Percentiles rank a stretch among this genome's conserved stretches.
phyloP scores from a whole-genome alignment of 345 rosid genomes.

The sweet orange (Citrus sinensis) region DNA sequence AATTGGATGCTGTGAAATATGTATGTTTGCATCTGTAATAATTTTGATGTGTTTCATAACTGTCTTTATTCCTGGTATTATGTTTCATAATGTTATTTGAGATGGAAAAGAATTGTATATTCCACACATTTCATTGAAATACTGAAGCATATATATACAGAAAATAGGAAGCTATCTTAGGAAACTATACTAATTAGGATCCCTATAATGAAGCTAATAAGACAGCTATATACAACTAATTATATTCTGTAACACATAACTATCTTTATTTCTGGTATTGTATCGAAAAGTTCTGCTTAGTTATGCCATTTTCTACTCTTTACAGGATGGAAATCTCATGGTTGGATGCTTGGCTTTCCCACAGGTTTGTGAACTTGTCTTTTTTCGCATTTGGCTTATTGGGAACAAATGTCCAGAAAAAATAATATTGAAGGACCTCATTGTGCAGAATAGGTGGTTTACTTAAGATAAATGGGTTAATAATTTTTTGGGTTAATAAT shows the following conservation, averaged over 20 bases:
- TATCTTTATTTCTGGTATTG: background rate
- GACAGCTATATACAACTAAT: no score
- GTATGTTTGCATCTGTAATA: background rate
- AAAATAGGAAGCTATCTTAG: no score
- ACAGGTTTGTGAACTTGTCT: conserved; percentile 49
- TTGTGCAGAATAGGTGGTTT: background rate
- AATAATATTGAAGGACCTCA: background rate
- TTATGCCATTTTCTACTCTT: conserved; percentile 15
- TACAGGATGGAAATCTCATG: conserved; percentile 90
- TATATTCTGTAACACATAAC: no score
- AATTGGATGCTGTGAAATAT: background rate
- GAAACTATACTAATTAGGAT: no score
- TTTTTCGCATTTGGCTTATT: background rate
- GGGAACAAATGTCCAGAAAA: background rate
- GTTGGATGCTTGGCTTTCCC: conserved; percentile 92
- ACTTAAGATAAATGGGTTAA: no score
- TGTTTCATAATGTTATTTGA: background rate
- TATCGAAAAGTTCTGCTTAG: background rate
- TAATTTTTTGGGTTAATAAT: no score
- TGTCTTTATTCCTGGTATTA: background rate
- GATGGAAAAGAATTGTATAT: no score
- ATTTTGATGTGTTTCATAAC: background rate
- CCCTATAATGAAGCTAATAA: no score
- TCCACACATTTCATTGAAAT: no score
- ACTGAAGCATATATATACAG: no score